phyloP scores from a whole-genome alignment of 495 filamentous ascomycete genomes.

The Diplogelasinospora grovesii region DNA sequence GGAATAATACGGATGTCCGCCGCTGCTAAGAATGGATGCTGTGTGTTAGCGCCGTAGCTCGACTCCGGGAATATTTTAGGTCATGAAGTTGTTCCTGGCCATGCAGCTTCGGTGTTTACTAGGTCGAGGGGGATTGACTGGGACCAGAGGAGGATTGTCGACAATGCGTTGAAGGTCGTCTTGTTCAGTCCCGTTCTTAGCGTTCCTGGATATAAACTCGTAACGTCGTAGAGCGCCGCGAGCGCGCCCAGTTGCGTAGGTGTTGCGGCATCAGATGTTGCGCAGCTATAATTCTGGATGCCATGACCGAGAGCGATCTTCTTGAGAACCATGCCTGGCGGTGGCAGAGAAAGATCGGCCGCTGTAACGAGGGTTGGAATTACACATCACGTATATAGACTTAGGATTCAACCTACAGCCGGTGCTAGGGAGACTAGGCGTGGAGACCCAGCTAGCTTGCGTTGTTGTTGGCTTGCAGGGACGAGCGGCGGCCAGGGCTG shows the following conservation, averaged over 20 bases:
- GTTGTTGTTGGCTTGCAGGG: too few species aligned
- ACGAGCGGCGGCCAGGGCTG: too few species aligned
- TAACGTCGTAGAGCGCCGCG: constrained; percentile 60
- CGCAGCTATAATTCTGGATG: constrained; percentile 76
- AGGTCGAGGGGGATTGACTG: constrained; percentile 36
- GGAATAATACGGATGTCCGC: constrained; percentile 26
- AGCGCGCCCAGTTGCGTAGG: constrained; percentile 51
- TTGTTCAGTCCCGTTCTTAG: constrained; percentile 14
- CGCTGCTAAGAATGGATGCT: constrained; percentile 35
- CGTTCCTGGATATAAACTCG: constrained; percentile 38
- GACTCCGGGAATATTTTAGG: too few species aligned
- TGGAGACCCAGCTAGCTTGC: too few species aligned
- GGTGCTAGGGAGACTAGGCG: too few species aligned
- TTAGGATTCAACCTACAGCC: too few species aligned
- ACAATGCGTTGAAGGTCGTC: constrained; percentile 23
- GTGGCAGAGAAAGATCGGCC: constrained; percentile 43
- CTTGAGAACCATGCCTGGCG: constrained; percentile 43
- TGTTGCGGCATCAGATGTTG: constrained; percentile 2
- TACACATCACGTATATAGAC: too few species aligned
- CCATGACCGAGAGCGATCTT: constrained; percentile 63
- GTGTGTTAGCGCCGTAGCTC: constrained; percentile 25
- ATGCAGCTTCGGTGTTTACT: constrained; percentile 21
- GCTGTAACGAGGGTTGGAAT: constrained; percentile 7
- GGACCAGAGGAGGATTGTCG: constrained; percentile 26
- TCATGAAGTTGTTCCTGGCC: too few species aligned